Evolutionary conservation across 257 asterid species (phyloP).

Genomic region (Dorcoceras hygrometricum): DNA sequence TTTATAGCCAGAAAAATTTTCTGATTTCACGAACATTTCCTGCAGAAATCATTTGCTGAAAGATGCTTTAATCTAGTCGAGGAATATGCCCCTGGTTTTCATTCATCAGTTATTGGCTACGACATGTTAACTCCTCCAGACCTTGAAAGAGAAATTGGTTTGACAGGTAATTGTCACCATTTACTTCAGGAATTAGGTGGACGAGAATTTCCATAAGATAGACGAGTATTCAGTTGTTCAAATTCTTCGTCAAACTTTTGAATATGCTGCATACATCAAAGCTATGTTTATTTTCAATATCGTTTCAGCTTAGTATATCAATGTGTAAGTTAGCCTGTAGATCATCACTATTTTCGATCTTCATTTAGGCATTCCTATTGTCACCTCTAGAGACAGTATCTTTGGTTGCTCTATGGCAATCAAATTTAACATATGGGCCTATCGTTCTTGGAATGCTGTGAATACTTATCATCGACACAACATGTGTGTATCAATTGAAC

Average conservation of each 20-base stretch:
- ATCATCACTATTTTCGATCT: not conserved
- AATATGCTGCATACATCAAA: slow-evolving; percentile 7
- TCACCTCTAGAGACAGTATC: not conserved
- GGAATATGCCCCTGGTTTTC: slow-evolving; percentile 91
- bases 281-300: not conserved
- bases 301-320: not conserved
- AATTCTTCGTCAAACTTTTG: not conserved
- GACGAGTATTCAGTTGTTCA: slow-evolving; percentile 2
- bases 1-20: no score
- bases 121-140: slow-evolving; percentile 99
- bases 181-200: slow-evolving; percentile 2
- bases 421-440: not conserved
- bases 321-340: not conserved
- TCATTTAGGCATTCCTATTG: not conserved
- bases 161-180: slow-evolving; percentile 57
- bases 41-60: slow-evolving; percentile 70
- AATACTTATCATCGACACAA: not conserved
- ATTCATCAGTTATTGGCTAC: slow-evolving; percentile 72
- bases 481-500: not conserved
- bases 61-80: slow-evolving; percentile 83
- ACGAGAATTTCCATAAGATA: not conserved
- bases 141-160: slow-evolving; percentile 82
- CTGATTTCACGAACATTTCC: slow-evolving; percentile 14
- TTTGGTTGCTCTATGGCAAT: not conserved
- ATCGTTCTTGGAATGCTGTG: not conserved